These are phyloP conservation scores for Chrysopogon serrulatus DNA, from an alignment of 176 grass and related monocot genomes.

Conservation along the genomic window DNA sequence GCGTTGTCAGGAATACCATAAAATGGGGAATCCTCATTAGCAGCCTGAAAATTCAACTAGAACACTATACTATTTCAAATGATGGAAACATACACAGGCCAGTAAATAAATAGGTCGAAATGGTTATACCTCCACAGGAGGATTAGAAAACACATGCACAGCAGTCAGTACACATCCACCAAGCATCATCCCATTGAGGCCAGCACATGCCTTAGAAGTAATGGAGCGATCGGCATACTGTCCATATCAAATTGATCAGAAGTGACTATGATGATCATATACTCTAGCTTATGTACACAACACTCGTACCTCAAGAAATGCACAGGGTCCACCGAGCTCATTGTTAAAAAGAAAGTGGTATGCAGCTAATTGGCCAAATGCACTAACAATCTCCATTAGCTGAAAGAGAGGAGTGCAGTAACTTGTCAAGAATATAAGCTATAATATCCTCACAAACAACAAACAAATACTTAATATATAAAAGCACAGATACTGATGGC, in stretches of 20 bases:
- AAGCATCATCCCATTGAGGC: constrained; percentile 91
- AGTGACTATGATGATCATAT: constrained; percentile 7
- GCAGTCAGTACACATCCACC: constrained; percentile 68
- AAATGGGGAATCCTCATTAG: constrained; percentile 41
- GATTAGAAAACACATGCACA: constrained; percentile 54
- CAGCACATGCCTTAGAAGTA: constrained; percentile 88
- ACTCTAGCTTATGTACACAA: constrained; percentile 11
- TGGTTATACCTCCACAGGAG: constrained; percentile 43
- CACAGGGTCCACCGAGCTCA: constrained; percentile 65
- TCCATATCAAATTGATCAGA: constrained; percentile 30
- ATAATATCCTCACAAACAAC: constrained; percentile 12
- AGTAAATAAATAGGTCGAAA: constrained; percentile 25
- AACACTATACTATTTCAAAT: constrained; percentile 19
- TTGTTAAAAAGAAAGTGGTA: constrained; percentile 63
- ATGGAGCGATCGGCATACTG: constrained; percentile 79
- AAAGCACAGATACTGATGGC: constrained; percentile 12
- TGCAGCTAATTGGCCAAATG: constrained; percentile 73
- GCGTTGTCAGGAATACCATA: constrained; percentile 78
- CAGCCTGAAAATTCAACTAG: constrained; percentile 36
- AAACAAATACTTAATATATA: constrained; percentile 21
- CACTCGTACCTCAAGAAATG: constrained; percentile 87
- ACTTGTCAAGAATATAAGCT: constrained; percentile 11
- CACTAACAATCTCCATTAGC: constrained; percentile 88
- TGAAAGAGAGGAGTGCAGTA: constrained; percentile 42
- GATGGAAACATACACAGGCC: constrained; percentile 24